Conservation (phyloP, 495 filamentous ascomycete species). For the Copromyces sp. region DNA sequence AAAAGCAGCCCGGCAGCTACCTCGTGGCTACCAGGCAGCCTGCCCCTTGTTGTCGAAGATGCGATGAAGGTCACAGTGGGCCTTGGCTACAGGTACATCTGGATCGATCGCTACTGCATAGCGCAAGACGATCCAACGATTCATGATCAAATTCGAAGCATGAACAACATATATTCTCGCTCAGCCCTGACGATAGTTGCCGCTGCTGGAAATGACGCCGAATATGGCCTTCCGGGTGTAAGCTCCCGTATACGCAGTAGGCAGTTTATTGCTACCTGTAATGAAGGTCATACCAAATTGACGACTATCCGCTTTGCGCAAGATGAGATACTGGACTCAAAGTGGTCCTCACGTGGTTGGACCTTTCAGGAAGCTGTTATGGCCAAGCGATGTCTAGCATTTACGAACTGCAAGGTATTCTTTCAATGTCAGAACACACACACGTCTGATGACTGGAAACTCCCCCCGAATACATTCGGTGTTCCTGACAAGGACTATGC, state of each 20-base stretch:
- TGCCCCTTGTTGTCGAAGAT: not conserved
- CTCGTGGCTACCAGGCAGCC: not conserved
- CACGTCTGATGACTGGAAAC: no score
- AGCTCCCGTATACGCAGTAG: not conserved
- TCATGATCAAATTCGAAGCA: not conserved
- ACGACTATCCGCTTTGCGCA: not conserved
- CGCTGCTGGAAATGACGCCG: not conserved
- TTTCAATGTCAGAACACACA: no score
- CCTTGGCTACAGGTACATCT: slow-evolving; percentile 1
- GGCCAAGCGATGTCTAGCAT: no score
- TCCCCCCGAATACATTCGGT: no score
- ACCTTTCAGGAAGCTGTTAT: no score
- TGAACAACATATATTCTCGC: not conserved
- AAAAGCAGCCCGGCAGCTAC: not conserved
- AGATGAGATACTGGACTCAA: not conserved
- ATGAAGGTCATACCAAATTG: not conserved
- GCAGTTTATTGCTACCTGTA: not conserved
- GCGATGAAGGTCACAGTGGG: not conserved
- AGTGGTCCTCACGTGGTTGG: no score
- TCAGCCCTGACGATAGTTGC: not conserved
- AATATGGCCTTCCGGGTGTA: not conserved
- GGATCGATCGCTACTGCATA: slow-evolving; percentile 1
- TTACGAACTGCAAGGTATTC: no score
- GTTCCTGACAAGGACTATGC: no score
- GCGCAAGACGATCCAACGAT: not conserved